phyloP scores from a whole-genome alignment of 805 yeast genomes.

The Starmerella bombi region DNA sequence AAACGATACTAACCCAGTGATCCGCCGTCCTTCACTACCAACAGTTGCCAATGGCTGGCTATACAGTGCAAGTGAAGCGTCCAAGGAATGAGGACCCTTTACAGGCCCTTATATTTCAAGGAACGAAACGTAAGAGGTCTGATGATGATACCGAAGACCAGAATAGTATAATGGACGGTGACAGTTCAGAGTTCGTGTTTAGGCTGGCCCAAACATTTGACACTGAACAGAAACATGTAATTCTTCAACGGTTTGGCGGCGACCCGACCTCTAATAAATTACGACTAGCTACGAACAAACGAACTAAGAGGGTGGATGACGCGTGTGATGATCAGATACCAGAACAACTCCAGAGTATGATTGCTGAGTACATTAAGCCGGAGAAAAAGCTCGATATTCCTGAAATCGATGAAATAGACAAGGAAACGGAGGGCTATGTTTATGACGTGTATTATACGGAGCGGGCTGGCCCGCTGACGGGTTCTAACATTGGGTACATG shows the following conservation, averaged over 20 bases:
- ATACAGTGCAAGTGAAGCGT: constrained; percentile 61
- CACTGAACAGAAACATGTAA: constrained; percentile 5
- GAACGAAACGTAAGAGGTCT: constrained; percentile 15
- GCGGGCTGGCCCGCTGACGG: constrained; percentile 25
- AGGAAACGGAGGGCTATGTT: constrained; percentile 55
- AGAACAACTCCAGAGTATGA: constrained; percentile 48
- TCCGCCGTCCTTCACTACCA: too few relatives aligned
- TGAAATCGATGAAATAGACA: constrained; percentile 9
- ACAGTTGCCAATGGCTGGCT: constrained; percentile 11
- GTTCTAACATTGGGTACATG: constrained; percentile 23
- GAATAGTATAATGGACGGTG: constrained; percentile 17
- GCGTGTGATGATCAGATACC: background rate
- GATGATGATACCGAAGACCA: constrained; percentile 19
- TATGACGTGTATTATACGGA: constrained; percentile 71
- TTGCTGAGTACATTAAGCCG: constrained; percentile 39
- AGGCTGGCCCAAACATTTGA: constrained; percentile 14
- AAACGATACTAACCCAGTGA: too few relatives aligned
- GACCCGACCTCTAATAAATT: background rate
- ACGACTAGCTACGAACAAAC: background rate
- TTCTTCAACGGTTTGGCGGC: background rate
- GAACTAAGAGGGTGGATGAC: background rate
- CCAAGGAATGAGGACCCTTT: constrained; percentile 79
- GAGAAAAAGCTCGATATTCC: background rate
- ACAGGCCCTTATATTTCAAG: constrained; percentile 43
- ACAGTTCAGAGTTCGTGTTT: constrained; percentile 16